Base-by-base conservation (phyloP, 179 eudicot genomes). In the Dionaea muscipula region DNA sequence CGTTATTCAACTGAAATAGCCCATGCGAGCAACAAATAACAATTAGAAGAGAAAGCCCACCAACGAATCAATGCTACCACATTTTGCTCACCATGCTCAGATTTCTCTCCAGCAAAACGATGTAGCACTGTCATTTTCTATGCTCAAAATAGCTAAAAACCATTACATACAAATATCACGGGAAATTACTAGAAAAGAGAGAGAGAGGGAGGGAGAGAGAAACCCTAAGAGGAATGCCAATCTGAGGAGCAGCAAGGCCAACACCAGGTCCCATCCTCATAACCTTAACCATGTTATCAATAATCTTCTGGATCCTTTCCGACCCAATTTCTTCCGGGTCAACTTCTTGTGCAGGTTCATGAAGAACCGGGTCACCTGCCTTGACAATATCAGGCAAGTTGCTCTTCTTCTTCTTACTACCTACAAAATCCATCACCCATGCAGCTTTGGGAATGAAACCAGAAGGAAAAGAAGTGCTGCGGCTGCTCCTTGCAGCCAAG, bases 311-410 rank as follows among this genome's bases (percentile, higher is more conserved):
- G 25, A 87, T 60, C 63, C 61, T 70, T 1, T 77, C 93, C 35
- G 98, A 87, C 77, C 88, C 86, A 41, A 87, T 72, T 55, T 91
- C 98, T 16, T 66, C 80, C 45, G 62, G 72, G 51, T 66, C 58
- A 22, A 93, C 86, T 38, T 80, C 85, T 31, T 62, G 78, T 43
- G 96, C 93, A 1, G 79, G 73, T 63, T 93, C 99, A 52, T 93
- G 99, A 2, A 93, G 80, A 37, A 93, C 96, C 67, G 99, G 99
- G 82, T 88, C 96, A 35, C 96, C 99, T 23, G 99, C 99, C 72
- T 93, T 81, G 17, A 85, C 83, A 39, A 83, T 72, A 6, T 83
- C 93, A 51, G 94, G 89, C 39, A 79, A 41, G 11, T 20, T 53
- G 51, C 63, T 52, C 75, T 74, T 79, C 65, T 80, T 81, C 18